Base-by-base conservation (phyloP, 495 filamentous ascomycete species). In the Aspergillus conjunctus region DNA sequence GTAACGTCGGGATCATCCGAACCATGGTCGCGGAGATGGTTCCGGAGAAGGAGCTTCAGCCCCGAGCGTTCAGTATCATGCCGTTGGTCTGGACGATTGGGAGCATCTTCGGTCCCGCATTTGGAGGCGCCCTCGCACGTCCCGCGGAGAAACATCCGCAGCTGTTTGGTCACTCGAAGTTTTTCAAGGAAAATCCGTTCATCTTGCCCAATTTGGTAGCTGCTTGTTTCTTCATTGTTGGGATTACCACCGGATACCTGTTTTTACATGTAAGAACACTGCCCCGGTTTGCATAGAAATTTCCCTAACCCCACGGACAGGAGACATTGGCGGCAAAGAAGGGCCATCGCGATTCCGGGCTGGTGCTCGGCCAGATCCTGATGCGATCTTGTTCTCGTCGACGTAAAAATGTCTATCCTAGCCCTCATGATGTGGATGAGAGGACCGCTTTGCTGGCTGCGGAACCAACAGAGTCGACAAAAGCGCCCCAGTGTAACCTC, bases 1-100 rank as follows among this genome's bases (percentile, higher is more conserved):
- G 89, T 0, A 94, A 92, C 65, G 86, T 92, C 0, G 89, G 90
- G 0, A 88, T 92, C 34, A 87, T 93, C 74, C 80, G 91, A 45
- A 93, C 89, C 0, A 91, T 91, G 83, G 88, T 92, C 26, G 83
- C 84, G 6, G 92, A 95, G 72, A 84, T 95, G 82, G 90, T 93
- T 17, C 89, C 89, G 0, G 85, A 91, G 67, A 90, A 80, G 66
- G 89, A 90, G 65, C 80, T 95, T 18, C 92, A 95, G 62, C 92
- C 92, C 0, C 79, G 83, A 37, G 92, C 90, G 1, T 93, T 93
- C 70, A 89, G 86, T 51, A 80, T 94, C 60, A 95, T 96, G 91
- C 90, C 91, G 17, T 71, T 96, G 10, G 85, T 85, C 32, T 92
- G 90, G 88, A 88, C 85, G 10, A 81, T 92, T 51, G 92, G 92